Base-by-base conservation (phyloP, 2,329 filamentous ascomycete genomes). In the Aureobasidium sp. region DNA sequence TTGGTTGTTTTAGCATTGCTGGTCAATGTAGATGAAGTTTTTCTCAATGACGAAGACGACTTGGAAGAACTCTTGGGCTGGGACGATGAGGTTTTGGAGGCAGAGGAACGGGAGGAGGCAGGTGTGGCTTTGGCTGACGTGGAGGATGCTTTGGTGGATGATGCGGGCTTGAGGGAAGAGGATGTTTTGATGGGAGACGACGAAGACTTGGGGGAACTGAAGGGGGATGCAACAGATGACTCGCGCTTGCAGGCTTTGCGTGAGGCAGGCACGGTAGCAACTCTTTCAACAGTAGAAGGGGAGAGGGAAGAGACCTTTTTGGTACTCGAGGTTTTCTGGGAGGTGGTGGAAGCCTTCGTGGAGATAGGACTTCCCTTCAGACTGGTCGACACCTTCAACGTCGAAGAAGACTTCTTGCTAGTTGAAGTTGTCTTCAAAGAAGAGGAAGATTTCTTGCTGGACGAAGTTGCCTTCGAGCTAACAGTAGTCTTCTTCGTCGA, bases 271-370 rank as follows among this genome's bases (percentile, higher is more conserved):
- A 60, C 24, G 13, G 56, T 17, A 20, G 56, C 56, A 48, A 46
- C 56, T 50, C 56, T 46, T 51, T 48, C 37, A 46, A 48, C 46
- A 52, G 59, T 61, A 47, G 57, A 59, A 27, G n/a, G 41, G 46
- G 41, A 50, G n/a, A 50, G 20, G 39, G 29, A 47, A 48, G 59
- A 62, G 48, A 55, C 48, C 50, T 62, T 62, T 46, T 20, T 39
- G 50, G 41, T 62, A 12, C 39, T 55, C 43, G 48, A 60, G 29
- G 55, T 63, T 46, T 55, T 53, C 37, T 61, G 53, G 44, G 56
- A 48, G 56, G 51, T 53, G 5, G 61, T 61, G 15, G 63, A 48
- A 26, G 37, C 32, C 37, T 61, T 63, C 41, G 37, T 24, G 12
- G 61, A 39, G 4, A 47, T 27, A 13, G 57, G 34, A 32, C 34